Evolutionary conservation across 441 rosid genomes (phyloP), one percentile per base, ranked within the genome.

Genomic region (Dalechampia spathulata): DNA sequence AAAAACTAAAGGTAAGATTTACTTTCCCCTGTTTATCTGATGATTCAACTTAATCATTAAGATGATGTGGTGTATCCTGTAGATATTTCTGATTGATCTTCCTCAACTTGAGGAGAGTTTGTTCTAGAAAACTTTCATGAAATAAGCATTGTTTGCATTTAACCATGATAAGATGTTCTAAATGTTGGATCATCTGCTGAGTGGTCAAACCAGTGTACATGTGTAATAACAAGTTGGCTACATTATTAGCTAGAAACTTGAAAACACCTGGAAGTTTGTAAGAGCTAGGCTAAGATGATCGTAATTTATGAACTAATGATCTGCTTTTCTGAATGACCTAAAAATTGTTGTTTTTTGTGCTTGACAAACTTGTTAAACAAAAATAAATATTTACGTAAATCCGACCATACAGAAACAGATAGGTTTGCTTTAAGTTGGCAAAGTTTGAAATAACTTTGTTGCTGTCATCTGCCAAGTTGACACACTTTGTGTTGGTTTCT

Each of bases 1-100:
- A 94, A 73, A 94, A 90, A 80, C 96, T 87, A 11, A 90, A 94
- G 96, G 99, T 85, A 65, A 64, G 52, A 40, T 41, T 69, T 55
- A 32, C 44, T 67, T 53, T 38, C 41, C 25, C 23, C 42, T 48
- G 9, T 63, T 48, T 53, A 15, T 15, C 23, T 39, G 34, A 14
- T 30, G 34, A 3, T 30, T 30, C 34, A 30, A 30, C 4, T 30
- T 30, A 8, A 3, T 8, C 4, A 30, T 30, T 3, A 8, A 30
- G 34, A 30, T 30, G 34, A 30, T 30, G 34, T 30, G 5, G 8
- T 67, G 26, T 39, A 16, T 19, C 12, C 30, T n/a, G 10, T 12
- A 38, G n/a, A 49, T 67, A 37, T 19, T 14, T 51, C 2, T 45
- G n/a, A 5, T 37, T 42, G 42, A 28, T 7, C 34, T 57, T 57